Evolutionary conservation across 495 filamentous ascomycete genomes (phyloP).

Genomic region (Neurospora discreta): DNA sequence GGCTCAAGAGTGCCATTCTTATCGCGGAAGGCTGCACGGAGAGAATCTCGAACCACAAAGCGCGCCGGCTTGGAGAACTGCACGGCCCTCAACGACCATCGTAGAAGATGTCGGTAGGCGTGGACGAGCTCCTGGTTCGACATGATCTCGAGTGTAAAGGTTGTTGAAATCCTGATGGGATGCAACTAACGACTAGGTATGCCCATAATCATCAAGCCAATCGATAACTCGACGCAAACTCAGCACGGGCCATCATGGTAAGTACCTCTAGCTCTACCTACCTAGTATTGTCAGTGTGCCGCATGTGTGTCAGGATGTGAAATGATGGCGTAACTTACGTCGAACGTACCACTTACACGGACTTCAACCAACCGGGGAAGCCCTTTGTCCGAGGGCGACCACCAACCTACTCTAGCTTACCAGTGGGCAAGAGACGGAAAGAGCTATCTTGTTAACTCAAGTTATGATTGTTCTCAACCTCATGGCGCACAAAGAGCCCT

Average conservation of each 20-base stretch:
- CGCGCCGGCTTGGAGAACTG: conserved; percentile 71
- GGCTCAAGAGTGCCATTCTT: conserved; percentile 43
- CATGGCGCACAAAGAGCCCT: not conserved
- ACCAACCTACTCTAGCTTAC: not conserved
- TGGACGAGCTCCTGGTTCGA: conserved; percentile 41
- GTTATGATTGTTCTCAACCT: not conserved
- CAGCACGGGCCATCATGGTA: not conserved
- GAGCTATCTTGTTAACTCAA: too few relatives aligned
- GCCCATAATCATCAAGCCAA: not conserved
- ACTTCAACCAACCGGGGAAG: not conserved
- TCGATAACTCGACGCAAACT: not conserved
- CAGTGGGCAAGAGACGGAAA: not conserved
- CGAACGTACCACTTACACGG: not conserved
- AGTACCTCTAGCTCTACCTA: too few relatives aligned
- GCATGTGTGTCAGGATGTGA: not conserved
- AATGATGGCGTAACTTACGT: not conserved
- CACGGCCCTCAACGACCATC: conserved; percentile 61
- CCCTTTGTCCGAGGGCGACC: not conserved
- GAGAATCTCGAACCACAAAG: conserved; percentile 47
- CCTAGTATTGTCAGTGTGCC: not conserved
- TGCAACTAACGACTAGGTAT: not conserved
- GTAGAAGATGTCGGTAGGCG: conserved; percentile 73
- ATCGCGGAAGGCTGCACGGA: conserved; percentile 64
- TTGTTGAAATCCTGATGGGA: not conserved
- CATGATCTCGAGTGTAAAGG: conserved; percentile 8